Base-by-base conservation (phyloP, 2,329 filamentous ascomycete genomes). In the Calycina marina region DNA sequence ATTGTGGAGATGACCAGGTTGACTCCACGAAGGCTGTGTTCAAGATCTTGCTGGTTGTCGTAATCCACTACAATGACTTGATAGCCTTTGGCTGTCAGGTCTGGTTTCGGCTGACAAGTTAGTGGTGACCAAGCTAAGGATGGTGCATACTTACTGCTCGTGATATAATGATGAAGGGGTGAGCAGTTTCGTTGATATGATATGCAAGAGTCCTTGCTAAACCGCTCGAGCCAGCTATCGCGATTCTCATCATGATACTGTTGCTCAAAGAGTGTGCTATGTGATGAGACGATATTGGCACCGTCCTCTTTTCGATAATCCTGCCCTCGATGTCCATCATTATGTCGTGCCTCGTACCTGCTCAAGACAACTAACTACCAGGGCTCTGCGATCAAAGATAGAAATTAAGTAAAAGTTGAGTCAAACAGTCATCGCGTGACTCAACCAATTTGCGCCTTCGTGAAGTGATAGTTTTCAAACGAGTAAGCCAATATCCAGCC, bases 1-100 rank as follows among this genome's bases (percentile, higher is more conserved):
- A 85, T 70, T 1, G 78, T 85, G 1, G 78, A 85, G 35, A 85
- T 78, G 44, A 84, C 69, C 8, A 81, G 66, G 52, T 85, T 76
- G 25, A 82, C 67, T 6, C 80, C 80, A 36, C 67, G 66, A n/a
- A 86, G 65, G 6, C 69, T 66, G 50, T 73, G 82, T 10, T 61
- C 61, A 15, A 86, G 62, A 25, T 64, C 64, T 1, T 64, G 58
- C 18, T 63, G 53, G 39, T 72, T 60, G 40, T 62, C 55, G 51
- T 83, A 85, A 56, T 83, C 63, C n/a, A 83, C 74, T 25, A 70
- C 59, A 35, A 72, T 61, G 28, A 82, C 70, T 52, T 83, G 77
- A 43, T 77, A 76, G 6, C 54, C 57, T 40, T 49, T 53, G 8
- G 47, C 47, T 18, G 45, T 43, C 12, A 62, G 43, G 22, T 47